Base-by-base conservation (phyloP, 1,284 basidiomycete species). In the Irpex rosettiformis region DNA sequence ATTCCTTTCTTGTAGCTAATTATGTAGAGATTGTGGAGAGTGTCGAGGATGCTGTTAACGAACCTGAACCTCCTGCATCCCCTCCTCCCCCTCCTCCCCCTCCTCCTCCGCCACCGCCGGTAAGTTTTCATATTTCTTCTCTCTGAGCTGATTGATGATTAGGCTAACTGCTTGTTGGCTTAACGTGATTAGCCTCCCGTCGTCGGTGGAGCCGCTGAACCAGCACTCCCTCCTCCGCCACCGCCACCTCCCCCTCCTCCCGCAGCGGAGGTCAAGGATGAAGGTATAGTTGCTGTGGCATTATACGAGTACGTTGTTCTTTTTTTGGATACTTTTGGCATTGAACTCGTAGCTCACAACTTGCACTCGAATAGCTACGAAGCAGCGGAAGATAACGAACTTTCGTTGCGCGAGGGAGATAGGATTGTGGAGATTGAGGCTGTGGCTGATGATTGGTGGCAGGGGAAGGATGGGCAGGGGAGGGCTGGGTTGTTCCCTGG, bases 371-470 rank as follows among this genome's bases (percentile, higher is more conserved):
- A 2, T 62, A 93, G 89, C 64, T 95, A 96, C 67, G 89, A 91
- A 11, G 91, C 92, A 0, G 84, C 83, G 0, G 94, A 96, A 69
- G 93, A 94, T 64, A 96, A 96, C 68, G 94, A 97, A 70, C 74
- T 96, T 22, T 82, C 87, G 0, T 94, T 97, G 80, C 77, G 73
- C 27, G 93, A 94, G 70, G 93, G 91, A 21, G 93, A 94, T 37
- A 73, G 75, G 54, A 91, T 96, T 69, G 79, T 77, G 8, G 78
- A 88, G 43, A 89, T 93, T 52, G 86, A 90, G 69, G 82, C 84
- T 51, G 81, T 80, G 22, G 87, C 78, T 58, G 91, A 94, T 18
- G 93, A 94, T 64, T 96, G 94, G 94, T 96, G 94, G 94, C 80
- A 88, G 65, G 94, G 94, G 1, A 82, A 74, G 64, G 81, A 83